Base-by-base conservation (phyloP, 192 early-diverging fungal genomes). In the Allomyces javanicus region DNA sequence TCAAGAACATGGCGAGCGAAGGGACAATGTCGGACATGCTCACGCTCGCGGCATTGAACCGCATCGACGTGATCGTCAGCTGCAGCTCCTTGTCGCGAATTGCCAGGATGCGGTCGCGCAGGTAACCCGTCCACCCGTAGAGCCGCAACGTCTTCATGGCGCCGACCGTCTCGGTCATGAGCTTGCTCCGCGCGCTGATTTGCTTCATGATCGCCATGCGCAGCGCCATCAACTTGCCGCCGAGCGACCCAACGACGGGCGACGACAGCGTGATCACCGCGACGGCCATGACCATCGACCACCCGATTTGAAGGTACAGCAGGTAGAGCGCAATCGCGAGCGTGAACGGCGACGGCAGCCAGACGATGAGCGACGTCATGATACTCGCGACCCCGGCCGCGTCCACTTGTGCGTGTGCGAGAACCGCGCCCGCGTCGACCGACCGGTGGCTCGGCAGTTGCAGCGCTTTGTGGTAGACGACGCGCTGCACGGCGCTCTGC, bases 81-180 rank as follows among this genome's bases (percentile, higher is more conserved):
- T 58, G 24, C 68, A 85, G 74, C 69, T 89, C 87, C 61, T 78
- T 72, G 24, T 64, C 63, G 10, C 87, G 70, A 19, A 88, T 79
- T 11, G 69, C 72, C n/a, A 65, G 62, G 40, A 88, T 78, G 40
- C 82, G 80, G 21, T 82, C 74, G 62, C 70, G 67, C 66, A 88
- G 87, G 24, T 79, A 81, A 2, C 72, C 67, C 64, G 87, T 85
- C 87, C 87, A 89, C 10, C 81, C 80, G 68, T 89, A 88, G 64
- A 87, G 81, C 68, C 88, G 88, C 67, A 89, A 82, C 17, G 88
- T 70, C 66, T 87, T 88, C 67, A 89, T 84, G 22, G 82, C 85
- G 3, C 83, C 86, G 50, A 88, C 67, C 50, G 84, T 77, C 69
- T 88, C 86, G 0, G 83, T 83, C 77, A 87, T 88, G 61, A 86